Percentiles rank a stretch among this genome's conserved stretches.
Evolutionary conservation across 768 basidiomycete genomes (phyloP).

Genomic region (Mycena polygramma): DNA sequence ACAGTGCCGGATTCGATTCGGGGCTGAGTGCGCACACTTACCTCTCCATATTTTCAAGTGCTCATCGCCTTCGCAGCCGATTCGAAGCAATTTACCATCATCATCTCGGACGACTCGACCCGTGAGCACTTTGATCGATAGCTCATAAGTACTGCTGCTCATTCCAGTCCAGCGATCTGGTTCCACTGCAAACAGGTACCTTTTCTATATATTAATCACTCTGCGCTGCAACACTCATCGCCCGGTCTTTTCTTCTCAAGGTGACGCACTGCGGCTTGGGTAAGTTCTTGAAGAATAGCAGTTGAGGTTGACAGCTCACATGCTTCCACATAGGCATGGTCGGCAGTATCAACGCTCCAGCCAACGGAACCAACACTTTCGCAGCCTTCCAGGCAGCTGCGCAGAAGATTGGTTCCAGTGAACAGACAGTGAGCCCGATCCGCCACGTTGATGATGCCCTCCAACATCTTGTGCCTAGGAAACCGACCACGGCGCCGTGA

Average conservation of each 20-base stretch:
- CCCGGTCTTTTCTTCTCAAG: constrained; percentile 22
- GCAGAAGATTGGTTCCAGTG: constrained; percentile 49
- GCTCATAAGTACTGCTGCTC: constrained; percentile 3
- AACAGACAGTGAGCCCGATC: constrained; percentile 49
- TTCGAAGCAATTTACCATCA: constrained; percentile 58
- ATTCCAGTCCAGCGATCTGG: constrained; percentile 60
- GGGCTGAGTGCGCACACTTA: constrained; percentile 49
- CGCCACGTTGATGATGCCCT: not conserved
- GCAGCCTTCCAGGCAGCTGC: constrained; percentile 58
- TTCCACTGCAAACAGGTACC: constrained; percentile 65
- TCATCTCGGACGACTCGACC: constrained; percentile 59
- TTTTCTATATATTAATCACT: not conserved
- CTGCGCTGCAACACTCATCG: not conserved
- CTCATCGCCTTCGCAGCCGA: constrained; percentile 24
- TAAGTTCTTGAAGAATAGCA: constrained; percentile 53
- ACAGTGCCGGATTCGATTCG: constrained; percentile 66
- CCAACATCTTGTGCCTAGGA: constrained; percentile 39
- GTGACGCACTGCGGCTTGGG: constrained; percentile 63
- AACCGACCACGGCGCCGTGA: constrained; percentile 52
- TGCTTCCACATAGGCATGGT: constrained; percentile 13
- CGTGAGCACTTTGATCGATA: constrained; percentile 50
- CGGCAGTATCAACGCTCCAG: constrained; percentile 60
- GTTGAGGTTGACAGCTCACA: not conserved
- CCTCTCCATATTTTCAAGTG: not conserved
- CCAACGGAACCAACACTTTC: constrained; percentile 57